Conservation (phyloP, 495 filamentous ascomycete genomes). For the Clohesyomyces aquaticus region DNA sequence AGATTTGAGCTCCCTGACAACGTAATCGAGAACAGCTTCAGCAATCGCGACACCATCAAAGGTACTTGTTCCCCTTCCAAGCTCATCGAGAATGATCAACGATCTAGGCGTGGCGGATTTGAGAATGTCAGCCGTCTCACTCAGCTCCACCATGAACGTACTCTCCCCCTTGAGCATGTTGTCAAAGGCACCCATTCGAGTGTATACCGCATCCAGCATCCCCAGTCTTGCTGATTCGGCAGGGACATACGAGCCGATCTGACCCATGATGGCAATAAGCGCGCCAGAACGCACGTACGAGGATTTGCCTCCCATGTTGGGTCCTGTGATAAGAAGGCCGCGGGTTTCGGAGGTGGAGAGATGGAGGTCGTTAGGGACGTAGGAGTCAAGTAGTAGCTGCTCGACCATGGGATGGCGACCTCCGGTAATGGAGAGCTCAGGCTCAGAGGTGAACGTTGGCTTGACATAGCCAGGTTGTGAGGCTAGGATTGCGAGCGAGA, state of each 20-base stretch:
- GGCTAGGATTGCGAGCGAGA: conserved; percentile 83
- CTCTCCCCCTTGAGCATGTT: conserved; percentile 94
- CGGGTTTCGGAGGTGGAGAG: conserved; percentile 63
- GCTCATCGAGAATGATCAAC: conserved; percentile 91
- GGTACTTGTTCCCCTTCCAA: conserved; percentile 89
- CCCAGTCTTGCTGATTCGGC: conserved; percentile 74
- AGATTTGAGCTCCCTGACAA: conserved; percentile 73
- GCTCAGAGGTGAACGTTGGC: conserved; percentile 73
- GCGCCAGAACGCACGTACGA: conserved; percentile 92
- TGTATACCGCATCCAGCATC: conserved; percentile 89
- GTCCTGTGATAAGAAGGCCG: conserved; percentile 88
- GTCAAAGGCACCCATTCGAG: conserved; percentile 95
- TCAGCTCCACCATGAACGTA: conserved; percentile 98
- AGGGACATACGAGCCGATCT: conserved; percentile 93
- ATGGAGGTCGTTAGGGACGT: conserved; percentile 87
- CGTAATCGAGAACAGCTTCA: conserved; percentile 82
- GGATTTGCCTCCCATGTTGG: conserved; percentile 98
- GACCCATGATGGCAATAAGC: conserved; percentile 89
- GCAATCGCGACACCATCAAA: conserved; percentile 97
- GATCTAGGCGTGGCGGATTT: conserved; percentile 80
- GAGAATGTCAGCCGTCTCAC: conserved; percentile 87
- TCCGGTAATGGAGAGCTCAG: conserved; percentile 69
- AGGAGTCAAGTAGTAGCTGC: conserved; percentile 79
- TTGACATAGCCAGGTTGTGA: conserved; percentile 87
- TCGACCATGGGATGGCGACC: conserved; percentile 98